Evolutionary conservation across 1,284 basidiomycete species (phyloP), one percentile per base, ranked within the genome.

Genomic region (Moniliella sp.): DNA sequence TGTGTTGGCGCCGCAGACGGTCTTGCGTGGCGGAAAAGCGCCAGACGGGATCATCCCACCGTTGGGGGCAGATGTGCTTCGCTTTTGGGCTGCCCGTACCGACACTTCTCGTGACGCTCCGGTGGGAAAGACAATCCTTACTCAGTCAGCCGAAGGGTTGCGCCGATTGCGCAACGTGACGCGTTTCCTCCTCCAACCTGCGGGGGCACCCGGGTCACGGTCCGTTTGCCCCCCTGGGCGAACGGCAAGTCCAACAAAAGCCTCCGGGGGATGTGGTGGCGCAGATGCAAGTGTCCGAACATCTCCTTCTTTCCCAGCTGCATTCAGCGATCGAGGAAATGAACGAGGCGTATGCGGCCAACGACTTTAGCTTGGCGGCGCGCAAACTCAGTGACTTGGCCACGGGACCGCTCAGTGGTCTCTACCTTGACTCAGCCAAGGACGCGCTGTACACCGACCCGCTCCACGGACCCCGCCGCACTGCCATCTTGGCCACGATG

Each of bases 351-450:
- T 97, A 93, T 56, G 62, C 68, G 4, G 59, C 68, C 2, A 81
- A 75, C 53, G 75, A 81, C 48, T 94, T 91, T 62, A 74, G 78
- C 19, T 14, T 41, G 66, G 67, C 66, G 14, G 42, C 66, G 4
- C 59, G 66, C 31, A 43, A 61, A 0, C 36, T 67, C 5, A 57
- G 57, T 5, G 54, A 57, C 4, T 69, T 67, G 33, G 56, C 62
- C 7, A 64, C 62, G n/a, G 61, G 40, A 10, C 60, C 63, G 0
- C 65, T 93, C 0, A 69, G 68, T 0, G 53, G 64, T 4, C 57
- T 69, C 13, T 97, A 94, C 63, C 80, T 94, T 42, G 83, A 88
- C 51, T 73, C 81, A 28, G 77, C 73, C 33, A 94, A 94, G 61
- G 88, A 94, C 61, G 70, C 71, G 23, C 65, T 99, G 3, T 97